Conservation (phyloP, 2,329 filamentous ascomycete genomes). For the Lasiodiplodia citricola region DNA sequence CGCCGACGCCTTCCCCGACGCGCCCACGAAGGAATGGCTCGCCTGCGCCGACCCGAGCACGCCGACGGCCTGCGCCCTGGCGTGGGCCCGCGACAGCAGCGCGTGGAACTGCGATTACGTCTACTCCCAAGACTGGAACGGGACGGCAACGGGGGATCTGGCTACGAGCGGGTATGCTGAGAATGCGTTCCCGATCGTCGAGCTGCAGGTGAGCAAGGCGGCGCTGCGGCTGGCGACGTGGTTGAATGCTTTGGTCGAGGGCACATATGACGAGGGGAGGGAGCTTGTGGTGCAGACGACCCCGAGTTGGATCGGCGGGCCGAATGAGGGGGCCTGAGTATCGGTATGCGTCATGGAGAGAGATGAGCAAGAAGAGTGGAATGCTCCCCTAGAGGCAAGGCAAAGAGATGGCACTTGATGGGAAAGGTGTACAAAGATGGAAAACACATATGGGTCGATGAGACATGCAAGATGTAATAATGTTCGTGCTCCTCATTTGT, state of each 20-base stretch:
- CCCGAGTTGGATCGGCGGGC: neutral
- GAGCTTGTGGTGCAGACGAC: conserved; percentile 31
- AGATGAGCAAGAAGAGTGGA: conserved; percentile 26
- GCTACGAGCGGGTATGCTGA: conserved; percentile 44
- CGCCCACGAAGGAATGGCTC: conserved; percentile 42
- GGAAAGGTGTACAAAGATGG: neutral
- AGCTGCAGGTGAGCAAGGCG: conserved; percentile 49
- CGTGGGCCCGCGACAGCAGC: conserved; percentile 48
- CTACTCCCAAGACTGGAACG: conserved; percentile 39
- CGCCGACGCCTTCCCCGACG: conserved; percentile 41
- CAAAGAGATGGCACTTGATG: neutral
- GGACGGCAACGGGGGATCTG: conserved; percentile 37
- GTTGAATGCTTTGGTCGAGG: conserved; percentile 44
- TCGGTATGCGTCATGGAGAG: neutral
- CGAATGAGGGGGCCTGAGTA: neutral
- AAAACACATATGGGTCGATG: neutral
- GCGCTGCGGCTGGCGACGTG: conserved; percentile 46
- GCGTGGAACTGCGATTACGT: conserved; percentile 48
- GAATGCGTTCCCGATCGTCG: conserved; percentile 47
- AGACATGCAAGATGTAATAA: neutral
- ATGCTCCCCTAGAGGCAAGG: neutral
- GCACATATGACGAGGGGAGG: conserved; percentile 26
- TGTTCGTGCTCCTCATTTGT: neutral
- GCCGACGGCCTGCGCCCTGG: conserved; percentile 41
- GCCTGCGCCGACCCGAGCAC: conserved; percentile 42